Evolutionary conservation across 139 green algal genomes (phyloP), one percentile per base, ranked within the genome.

Genomic region (Chara braunii): DNA sequence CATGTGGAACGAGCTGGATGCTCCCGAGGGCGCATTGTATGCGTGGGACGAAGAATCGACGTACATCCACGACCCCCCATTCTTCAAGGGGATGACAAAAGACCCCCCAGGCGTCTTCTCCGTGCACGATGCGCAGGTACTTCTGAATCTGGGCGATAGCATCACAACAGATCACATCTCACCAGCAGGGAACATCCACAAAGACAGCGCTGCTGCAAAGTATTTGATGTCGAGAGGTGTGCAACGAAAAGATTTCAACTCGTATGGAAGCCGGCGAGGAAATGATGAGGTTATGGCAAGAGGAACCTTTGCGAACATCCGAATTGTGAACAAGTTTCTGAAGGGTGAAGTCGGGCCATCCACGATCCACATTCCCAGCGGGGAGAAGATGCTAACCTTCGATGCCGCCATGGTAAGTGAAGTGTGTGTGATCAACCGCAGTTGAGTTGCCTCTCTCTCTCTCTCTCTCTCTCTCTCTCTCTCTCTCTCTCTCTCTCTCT

Each of bases 271-370:
- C 34, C 48, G 74, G 14, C 70, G 74, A 31, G 74, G 74, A 44
- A 81, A 81, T 31, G 60, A 81, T 45, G 31, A 81, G 43, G 55
- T 81, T 34, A 81, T 81, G 74, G 68, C 62, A 18, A 70, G 74
- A 6, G 74, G 74, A 45, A 81, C 74, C 9, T 81, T 81, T 34
- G 74, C 74, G 61, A 81, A 81, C 71, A 81, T 81, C 32, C 74
- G 74, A 18, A 77, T 81, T n/a, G 70, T 78, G 30, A 78, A 78
- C 64, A 74, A 78, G 66, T 71, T 75, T 12, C 18, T 77, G 60
- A 50, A 51, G 2, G 68, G 68, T n/a, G 60, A 73, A 51, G 68
- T 77, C 23, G 68, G 68, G 0, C 70, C 62, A 9, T 35, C 51
- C 33, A 78, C 70, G 2, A 30, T 78, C 0, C 62, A 78, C 45